Evolutionary conservation across 2,329 filamentous ascomycete genomes (phyloP).

Genomic region (Pseudocercospora musae): DNA sequence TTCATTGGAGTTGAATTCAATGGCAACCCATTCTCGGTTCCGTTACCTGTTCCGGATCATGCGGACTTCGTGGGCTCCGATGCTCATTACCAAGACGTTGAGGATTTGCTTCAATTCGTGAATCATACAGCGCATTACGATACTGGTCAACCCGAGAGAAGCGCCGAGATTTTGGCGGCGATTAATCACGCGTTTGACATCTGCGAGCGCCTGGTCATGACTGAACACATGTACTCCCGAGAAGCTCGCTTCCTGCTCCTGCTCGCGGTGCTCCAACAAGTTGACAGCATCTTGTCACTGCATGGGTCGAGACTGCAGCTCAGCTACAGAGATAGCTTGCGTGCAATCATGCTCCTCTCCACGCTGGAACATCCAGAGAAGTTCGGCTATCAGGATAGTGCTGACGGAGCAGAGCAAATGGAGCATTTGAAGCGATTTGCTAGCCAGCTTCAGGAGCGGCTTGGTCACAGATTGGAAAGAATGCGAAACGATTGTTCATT

Average conservation of each 20-base stretch:
- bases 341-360: not conserved
- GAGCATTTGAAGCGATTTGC: not conserved
- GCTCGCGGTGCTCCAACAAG: not conserved
- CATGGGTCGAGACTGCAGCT: not conserved
- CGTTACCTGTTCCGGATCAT: not conserved
- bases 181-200: not conserved
- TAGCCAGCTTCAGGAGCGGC: not conserved
- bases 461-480: not conserved
- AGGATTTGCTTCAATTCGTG: not conserved
- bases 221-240: not conserved
- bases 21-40: not conserved
- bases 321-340: not conserved
- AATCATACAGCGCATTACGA: not conserved
- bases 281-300: not conserved
- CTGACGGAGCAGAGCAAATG: not conserved
- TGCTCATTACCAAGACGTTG: not conserved
- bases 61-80: not conserved
- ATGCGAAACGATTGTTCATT: not conserved
- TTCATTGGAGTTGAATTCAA: not conserved
- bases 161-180: not conserved
- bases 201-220: not conserved
- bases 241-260: not conserved
- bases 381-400: not conserved
- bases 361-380: not conserved
- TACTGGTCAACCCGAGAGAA: not conserved